Conservation (phyloP, 2,329 filamentous ascomycete genomes). For the Penicillium sp. region DNA sequence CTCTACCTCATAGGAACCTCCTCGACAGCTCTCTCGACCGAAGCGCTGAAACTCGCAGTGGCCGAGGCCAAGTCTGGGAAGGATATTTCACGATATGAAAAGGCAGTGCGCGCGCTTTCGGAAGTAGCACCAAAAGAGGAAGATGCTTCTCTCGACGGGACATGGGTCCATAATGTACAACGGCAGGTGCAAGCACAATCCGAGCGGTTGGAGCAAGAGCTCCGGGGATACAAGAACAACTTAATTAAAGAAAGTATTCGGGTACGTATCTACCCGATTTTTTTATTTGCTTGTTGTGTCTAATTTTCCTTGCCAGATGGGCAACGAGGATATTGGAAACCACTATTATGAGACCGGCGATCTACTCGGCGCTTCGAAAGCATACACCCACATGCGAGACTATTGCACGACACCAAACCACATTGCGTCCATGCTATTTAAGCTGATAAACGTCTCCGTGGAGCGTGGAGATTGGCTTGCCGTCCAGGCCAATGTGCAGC, state of each 20-base stretch:
- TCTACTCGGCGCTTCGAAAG: constrained; percentile 70
- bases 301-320: constrained; percentile 66
- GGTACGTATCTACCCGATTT: constrained; percentile 53
- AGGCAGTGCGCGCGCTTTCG: constrained; percentile 68
- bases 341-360: constrained; percentile 82
- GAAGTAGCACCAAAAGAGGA: constrained; percentile 67
- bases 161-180: constrained; percentile 74
- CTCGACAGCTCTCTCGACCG: constrained; percentile 74
- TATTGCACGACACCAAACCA: constrained; percentile 84
- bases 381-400: constrained; percentile 84
- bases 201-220: constrained; percentile 75
- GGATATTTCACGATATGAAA: constrained; percentile 72
- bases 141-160: constrained; percentile 67
- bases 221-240: constrained; percentile 95
- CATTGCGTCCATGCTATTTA: constrained; percentile 78
- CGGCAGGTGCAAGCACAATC: constrained; percentile 71
- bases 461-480: constrained; percentile 77
- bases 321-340: constrained; percentile 85
- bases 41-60: constrained; percentile 79
- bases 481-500: constrained; percentile 64
- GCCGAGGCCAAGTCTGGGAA: constrained; percentile 74
- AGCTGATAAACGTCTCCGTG: constrained; percentile 74
- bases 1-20: constrained; percentile 78
- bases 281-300: background rate
- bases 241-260: constrained; percentile 95